phyloP scores from a whole-genome alignment of 352 stramenopile species.

The Elongisporangium anandrum region DNA sequence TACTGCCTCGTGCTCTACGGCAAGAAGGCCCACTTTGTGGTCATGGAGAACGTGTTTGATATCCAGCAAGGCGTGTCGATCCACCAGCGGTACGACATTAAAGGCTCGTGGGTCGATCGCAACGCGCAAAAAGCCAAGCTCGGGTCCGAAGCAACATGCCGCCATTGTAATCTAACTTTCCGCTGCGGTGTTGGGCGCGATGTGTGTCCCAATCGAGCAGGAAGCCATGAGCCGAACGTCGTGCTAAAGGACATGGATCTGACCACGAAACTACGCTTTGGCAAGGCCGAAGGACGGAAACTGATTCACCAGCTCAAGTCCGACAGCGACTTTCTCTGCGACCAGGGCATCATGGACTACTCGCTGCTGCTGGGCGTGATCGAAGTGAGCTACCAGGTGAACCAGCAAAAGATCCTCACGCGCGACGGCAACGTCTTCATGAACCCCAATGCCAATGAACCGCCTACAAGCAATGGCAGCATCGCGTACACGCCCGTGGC shows the following conservation, averaged over 20 bases:
- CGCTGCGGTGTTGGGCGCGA: conserved; percentile 42
- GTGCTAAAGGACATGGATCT: conserved; percentile 83
- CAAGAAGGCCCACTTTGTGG: conserved; percentile 68
- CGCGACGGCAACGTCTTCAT: conserved; percentile 57
- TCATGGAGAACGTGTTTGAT: conserved; percentile 90
- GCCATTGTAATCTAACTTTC: conserved; percentile 71
- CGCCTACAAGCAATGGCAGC: conserved; percentile 1
- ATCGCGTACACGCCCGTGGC: neutral
- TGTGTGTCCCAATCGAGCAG: conserved; percentile 57
- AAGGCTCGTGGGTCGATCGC: conserved; percentile 81
- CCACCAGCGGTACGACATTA: conserved; percentile 86
- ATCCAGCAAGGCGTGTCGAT: conserved; percentile 67
- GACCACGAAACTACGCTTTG: conserved; percentile 68
- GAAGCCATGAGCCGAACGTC: conserved; percentile 62
- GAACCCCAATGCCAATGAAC: conserved; percentile 9
- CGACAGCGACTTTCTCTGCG: conserved; percentile 69
- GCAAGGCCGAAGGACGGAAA: conserved; percentile 28
- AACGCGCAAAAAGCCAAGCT: conserved; percentile 55
- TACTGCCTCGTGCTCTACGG: conserved; percentile 82
- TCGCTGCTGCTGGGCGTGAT: conserved; percentile 75
- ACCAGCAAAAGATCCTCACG: conserved; percentile 59
- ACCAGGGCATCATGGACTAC: conserved; percentile 82
- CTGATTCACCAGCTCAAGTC: conserved; percentile 59
- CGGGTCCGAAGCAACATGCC: conserved; percentile 59
- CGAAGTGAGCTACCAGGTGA: conserved; percentile 74